A percentile compares a stretch with the other conserved stretches of the same genome.
phyloP scores from a whole-genome alignment of 306 rosid genomes.

The Cucumis melo region DNA sequence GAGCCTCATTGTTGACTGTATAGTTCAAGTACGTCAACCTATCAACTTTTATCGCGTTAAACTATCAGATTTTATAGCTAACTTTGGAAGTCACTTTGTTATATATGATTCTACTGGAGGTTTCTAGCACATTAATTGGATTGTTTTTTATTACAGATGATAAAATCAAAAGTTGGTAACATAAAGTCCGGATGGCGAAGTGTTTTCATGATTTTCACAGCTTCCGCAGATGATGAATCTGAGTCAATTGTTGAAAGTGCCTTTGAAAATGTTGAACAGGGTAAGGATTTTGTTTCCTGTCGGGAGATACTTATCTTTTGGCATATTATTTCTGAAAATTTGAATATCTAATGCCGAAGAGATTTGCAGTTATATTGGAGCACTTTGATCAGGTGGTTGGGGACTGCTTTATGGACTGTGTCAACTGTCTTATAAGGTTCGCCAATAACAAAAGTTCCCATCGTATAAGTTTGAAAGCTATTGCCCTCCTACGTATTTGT shows the following conservation, averaged over 20 bases:
- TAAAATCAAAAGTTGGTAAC: conserved; percentile 94
- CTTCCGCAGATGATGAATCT: conserved; percentile 98
- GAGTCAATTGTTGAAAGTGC: conserved; percentile 97
- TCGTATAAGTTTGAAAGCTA: conserved; percentile 98
- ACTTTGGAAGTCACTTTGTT: neutral
- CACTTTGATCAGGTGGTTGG: conserved; percentile 99
- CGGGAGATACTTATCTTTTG: conserved; percentile 4
- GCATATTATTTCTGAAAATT: neutral
- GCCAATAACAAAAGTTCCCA: conserved; percentile 87
- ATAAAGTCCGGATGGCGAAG: conserved; percentile 98
- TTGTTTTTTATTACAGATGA: conserved; percentile 57
- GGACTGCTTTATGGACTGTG: conserved; percentile 98
- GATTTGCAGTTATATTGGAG: conserved; percentile 90
- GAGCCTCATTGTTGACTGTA: conserved; percentile 93
- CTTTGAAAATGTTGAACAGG: conserved; percentile 98
- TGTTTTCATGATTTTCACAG: conserved; percentile 95
- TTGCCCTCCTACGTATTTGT: conserved; percentile 95
- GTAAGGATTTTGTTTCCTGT: conserved; percentile 27
- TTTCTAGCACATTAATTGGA: conserved; percentile 13
- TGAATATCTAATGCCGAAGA: conserved; percentile 32
- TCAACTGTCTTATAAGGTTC: conserved; percentile 94
- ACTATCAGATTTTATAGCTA: neutral
- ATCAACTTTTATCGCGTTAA: conserved; percentile 7
- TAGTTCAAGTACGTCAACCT: conserved; percentile 64
- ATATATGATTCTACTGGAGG: neutral